These are phyloP conservation scores for Datisca glomerata DNA, from an alignment of 306 rosid genomes.

Conservation along the genomic window DNA sequence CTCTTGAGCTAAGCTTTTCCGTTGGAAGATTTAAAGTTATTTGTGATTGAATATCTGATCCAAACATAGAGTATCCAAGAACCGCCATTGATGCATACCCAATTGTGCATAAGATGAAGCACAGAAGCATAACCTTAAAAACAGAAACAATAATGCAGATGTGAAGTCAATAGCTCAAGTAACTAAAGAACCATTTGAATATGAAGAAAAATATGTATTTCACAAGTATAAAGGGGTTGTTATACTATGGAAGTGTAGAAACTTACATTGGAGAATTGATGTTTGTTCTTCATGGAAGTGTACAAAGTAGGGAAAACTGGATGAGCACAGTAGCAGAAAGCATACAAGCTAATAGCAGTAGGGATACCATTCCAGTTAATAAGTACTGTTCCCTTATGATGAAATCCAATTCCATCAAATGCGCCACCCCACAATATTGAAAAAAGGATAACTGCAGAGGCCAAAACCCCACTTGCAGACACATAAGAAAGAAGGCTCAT, in stretches of 20 bases:
- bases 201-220: no score
- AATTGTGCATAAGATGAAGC: conserved; percentile 40
- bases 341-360: conserved; percentile 55
- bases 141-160: not conserved
- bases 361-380: conserved; percentile 54
- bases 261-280: conserved; percentile 75
- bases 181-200: not conserved
- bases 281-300: conserved; percentile 62
- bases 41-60: conserved; percentile 41
- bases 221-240: no score
- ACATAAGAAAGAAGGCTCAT: conserved; percentile 61
- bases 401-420: conserved; percentile 47
- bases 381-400: conserved; percentile 29
- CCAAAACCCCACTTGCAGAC: conserved; percentile 77
- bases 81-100: conserved; percentile 66
- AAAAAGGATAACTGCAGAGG: conserved; percentile 46
- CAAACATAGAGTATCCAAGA: conserved; percentile 61
- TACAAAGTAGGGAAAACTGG: conserved; percentile 79
- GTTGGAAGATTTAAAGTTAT: conserved; percentile 54
- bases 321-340: conserved; percentile 84
- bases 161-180: not conserved
- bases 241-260: no score
- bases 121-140: conserved; percentile 38
- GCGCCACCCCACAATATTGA: conserved; percentile 54
- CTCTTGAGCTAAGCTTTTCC: conserved; percentile 34